Conservation (phyloP, 2,329 filamentous ascomycete species). For the Penicillium hesseltinei region DNA sequence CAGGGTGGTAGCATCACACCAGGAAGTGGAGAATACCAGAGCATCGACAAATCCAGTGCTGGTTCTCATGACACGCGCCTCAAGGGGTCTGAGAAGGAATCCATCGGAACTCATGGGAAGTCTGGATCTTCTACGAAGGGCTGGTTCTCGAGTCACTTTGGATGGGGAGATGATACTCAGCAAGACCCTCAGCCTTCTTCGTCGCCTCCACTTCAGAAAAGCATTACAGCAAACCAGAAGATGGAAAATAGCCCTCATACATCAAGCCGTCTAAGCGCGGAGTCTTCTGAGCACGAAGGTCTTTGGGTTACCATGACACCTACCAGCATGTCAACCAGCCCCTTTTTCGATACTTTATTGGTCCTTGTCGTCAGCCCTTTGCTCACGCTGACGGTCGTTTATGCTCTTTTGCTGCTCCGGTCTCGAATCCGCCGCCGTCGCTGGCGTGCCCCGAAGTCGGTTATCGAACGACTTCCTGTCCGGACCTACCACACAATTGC, state of each 20-base stretch:
- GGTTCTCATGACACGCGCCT: slow-evolving; percentile 14
- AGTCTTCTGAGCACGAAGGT: slow-evolving; percentile 63
- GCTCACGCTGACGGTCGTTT: slow-evolving; percentile 88
- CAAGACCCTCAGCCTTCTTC: slow-evolving; percentile 14
- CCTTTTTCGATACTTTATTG: slow-evolving; percentile 94
- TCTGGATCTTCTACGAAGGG: slow-evolving; percentile 18
- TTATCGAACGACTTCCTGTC: slow-evolving; percentile 91
- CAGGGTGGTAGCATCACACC: slow-evolving; percentile 69
- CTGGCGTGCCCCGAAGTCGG: slow-evolving; percentile 96
- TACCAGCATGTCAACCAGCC: slow-evolving; percentile 79
- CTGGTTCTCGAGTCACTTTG: slow-evolving; percentile 39
- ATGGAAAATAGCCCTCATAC: slow-evolving; percentile 15
- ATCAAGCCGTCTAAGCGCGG: slow-evolving; percentile 25
- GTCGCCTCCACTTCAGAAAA: slow-evolving; percentile 9
- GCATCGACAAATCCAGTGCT: slow-evolving; percentile 37
- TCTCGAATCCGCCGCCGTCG: slow-evolving; percentile 83
- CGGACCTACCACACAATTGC: slow-evolving; percentile 88
- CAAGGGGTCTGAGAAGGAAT: slow-evolving; percentile 14
- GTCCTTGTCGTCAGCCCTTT: slow-evolving; percentile 94
- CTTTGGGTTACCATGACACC: slow-evolving; percentile 97
- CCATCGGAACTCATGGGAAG: slow-evolving; percentile 9
- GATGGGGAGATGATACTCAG: slow-evolving; percentile 26
- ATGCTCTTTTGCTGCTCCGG: slow-evolving; percentile 80
- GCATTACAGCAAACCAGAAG: slow-evolving; percentile 17
- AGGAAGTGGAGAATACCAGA: slow-evolving; percentile 68